Conservation (phyloP, 768 basidiomycete species). For the Leccinum pellstonianum region DNA sequence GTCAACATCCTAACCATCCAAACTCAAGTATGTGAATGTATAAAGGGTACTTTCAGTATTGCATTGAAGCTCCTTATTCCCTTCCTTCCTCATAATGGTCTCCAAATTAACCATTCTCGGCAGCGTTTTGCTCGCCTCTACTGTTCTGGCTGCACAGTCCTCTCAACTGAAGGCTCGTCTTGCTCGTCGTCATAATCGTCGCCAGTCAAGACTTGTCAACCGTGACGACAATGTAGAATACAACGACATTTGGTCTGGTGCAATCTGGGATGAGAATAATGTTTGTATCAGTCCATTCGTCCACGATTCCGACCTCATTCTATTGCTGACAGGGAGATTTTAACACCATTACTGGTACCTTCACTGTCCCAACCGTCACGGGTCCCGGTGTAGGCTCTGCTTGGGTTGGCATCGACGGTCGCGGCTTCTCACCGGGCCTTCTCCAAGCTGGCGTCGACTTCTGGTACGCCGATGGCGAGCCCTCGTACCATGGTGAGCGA, state of each 20-base stretch:
- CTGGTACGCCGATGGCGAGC: neutral
- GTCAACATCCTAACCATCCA: neutral
- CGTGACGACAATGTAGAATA: constrained; percentile 11
- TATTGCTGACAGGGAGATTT: constrained; percentile 9
- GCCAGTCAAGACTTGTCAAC: constrained; percentile 13
- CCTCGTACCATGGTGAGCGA: constrained; percentile 10
- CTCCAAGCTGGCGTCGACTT: constrained; percentile 19
- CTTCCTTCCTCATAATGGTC: constrained; percentile 12
- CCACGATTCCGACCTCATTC: neutral
- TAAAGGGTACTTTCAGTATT: neutral
- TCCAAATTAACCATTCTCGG: constrained; percentile 16
- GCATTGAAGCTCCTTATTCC: neutral
- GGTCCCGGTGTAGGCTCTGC: constrained; percentile 3
- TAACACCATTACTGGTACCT: constrained; percentile 10
- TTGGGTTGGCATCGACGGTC: constrained; percentile 21
- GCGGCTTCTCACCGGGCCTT: constrained; percentile 5
- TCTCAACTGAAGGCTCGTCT: constrained; percentile 14
- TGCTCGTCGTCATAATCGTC: constrained; percentile 14
- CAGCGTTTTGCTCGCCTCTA: constrained; percentile 21
- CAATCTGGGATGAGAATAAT: constrained; percentile 4
- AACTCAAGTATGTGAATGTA: neutral
- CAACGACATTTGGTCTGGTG: constrained; percentile 23
- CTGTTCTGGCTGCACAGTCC: constrained; percentile 15
- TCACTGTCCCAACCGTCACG: constrained; percentile 8
- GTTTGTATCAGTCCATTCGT: constrained; percentile 9